Percentiles rank a stretch among this genome's conserved stretches.
These are phyloP conservation scores for Dionaea muscipula DNA, from an alignment of 179 eudicot species.

Conservation along the genomic window DNA sequence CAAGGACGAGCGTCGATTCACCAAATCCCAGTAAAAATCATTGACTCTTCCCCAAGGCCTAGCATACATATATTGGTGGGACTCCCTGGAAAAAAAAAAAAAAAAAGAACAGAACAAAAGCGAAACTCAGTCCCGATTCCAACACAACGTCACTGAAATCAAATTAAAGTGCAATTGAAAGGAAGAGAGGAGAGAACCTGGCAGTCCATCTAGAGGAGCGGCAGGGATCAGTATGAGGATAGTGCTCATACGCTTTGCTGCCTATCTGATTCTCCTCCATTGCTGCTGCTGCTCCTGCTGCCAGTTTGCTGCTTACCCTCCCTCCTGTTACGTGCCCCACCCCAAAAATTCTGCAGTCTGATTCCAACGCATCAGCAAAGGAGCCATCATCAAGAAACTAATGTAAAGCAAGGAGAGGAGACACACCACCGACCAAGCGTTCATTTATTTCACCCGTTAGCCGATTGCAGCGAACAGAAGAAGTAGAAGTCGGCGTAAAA, in stretches of 20 bases:
- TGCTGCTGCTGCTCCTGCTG: too few species aligned
- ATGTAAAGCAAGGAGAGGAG: too few species aligned
- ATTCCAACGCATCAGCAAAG: too few species aligned
- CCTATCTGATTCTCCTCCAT: not conserved
- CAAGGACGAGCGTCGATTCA: conserved; percentile 35
- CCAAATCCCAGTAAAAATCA: conserved; percentile 50
- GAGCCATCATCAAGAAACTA: too few species aligned
- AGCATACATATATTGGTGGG: conserved; percentile 55
- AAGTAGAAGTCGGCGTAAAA: too few species aligned
- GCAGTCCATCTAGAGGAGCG: conserved; percentile 55
- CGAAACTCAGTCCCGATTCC: not conserved
- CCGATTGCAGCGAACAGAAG: too few species aligned
- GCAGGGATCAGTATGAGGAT: conserved; percentile 48
- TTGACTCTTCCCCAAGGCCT: conserved; percentile 59
- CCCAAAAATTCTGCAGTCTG: too few species aligned
- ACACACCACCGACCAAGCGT: too few species aligned
- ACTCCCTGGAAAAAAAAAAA: conserved; percentile 36
- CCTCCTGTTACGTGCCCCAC: too few species aligned
- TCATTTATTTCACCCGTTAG: too few species aligned
- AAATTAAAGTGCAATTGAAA: not conserved
- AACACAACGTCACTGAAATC: not conserved
- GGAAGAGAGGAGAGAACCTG: conserved; percentile 18
- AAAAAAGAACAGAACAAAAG: not conserved
- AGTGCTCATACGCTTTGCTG: conserved; percentile 25
- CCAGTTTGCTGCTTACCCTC: too few species aligned